phyloP scores from a whole-genome alignment of 78 protist genomes.

The Protostelium mycophagum region DNA sequence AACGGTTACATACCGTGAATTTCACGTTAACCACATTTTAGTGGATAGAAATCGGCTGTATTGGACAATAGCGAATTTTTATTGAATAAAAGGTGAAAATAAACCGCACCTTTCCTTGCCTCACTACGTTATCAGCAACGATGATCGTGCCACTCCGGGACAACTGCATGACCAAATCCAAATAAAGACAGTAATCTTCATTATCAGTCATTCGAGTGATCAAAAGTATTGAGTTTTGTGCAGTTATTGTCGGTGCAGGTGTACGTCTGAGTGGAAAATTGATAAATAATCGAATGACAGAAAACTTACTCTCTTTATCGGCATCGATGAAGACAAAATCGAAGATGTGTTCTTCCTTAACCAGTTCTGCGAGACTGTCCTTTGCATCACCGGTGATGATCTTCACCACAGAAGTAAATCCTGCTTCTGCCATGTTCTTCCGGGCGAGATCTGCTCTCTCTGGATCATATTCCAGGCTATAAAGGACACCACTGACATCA shows the following conservation, averaged over 20 bases:
- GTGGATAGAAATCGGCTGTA: no score
- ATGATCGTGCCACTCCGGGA: background rate
- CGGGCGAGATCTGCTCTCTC: background rate
- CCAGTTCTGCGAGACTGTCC: background rate
- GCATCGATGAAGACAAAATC: background rate
- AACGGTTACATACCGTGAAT: no score
- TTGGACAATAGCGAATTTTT: no score
- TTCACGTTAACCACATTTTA: no score
- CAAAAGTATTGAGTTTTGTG: no score
- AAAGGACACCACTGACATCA: background rate
- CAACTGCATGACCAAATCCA: background rate
- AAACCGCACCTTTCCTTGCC: background rate
- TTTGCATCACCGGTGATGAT: background rate
- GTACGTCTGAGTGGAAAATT: no score
- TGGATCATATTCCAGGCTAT: background rate
- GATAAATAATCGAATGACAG: no score
- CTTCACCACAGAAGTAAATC: background rate
- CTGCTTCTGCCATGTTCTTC: background rate
- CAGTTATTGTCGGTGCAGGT: no score
- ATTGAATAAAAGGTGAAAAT: no score
- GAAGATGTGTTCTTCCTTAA: background rate
- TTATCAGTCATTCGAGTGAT: background rate
- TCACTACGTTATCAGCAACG: background rate
- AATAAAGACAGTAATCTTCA: background rate
- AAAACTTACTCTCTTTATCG: background rate